Conservation (phyloP, 176 grass and related monocot genomes). For the Secale cereale region DNA sequence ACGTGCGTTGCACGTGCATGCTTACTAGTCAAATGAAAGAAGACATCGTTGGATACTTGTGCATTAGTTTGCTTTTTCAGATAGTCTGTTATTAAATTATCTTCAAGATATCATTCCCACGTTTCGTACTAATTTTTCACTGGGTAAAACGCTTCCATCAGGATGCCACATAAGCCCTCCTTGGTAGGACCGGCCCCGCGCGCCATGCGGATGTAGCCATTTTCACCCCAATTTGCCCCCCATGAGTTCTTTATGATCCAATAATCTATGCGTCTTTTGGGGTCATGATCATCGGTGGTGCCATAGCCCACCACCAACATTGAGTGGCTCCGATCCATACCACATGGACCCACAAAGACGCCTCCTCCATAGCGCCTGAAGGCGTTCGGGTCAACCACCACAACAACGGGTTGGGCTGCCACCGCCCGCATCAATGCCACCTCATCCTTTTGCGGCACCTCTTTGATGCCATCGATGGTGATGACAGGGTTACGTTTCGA, state of each 20-base stretch:
- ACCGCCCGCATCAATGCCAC: neutral
- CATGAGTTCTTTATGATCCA: constrained; percentile 74
- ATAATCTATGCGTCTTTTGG: neutral
- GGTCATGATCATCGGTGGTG: neutral
- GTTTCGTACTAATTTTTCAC: neutral
- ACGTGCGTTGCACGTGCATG: too few relatives aligned
- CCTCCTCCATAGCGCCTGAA: constrained; percentile 24
- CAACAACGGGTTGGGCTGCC: neutral
- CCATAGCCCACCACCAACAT: constrained; percentile 24
- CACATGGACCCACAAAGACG: constrained; percentile 28
- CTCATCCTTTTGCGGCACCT: too few relatives aligned
- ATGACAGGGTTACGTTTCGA: too few relatives aligned
- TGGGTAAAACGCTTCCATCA: constrained; percentile 13
- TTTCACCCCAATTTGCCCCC: constrained; percentile 49
- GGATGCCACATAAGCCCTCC: constrained; percentile 32
- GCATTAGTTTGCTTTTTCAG: too few relatives aligned
- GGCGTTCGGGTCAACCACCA: neutral
- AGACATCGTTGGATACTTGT: too few relatives aligned
- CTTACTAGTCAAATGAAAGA: too few relatives aligned
- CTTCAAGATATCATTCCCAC: too few relatives aligned
- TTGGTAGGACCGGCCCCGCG: neutral
- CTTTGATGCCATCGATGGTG: too few relatives aligned
- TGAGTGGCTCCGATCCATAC: neutral
- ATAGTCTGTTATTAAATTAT: too few relatives aligned
- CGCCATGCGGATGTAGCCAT: constrained; percentile 43